Percentiles rank a stretch among this genome's conserved stretches.
phyloP scores from a whole-genome alignment of 1,284 basidiomycete genomes.

The Quambalaria eucalypti region DNA sequence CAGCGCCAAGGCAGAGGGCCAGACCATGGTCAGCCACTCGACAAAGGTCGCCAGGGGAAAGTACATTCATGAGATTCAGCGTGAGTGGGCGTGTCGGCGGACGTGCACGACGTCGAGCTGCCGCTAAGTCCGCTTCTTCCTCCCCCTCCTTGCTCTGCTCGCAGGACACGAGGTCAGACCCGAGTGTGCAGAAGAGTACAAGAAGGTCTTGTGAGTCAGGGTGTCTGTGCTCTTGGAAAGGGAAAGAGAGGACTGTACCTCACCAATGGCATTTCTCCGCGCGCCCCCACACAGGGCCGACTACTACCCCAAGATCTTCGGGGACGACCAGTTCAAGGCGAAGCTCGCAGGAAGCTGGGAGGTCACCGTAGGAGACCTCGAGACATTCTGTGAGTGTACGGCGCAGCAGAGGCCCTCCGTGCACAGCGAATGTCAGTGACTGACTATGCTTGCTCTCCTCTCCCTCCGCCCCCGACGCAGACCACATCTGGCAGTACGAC shows the following conservation, averaged over 20 bases:
- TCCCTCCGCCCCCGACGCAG: conserved; percentile 1
- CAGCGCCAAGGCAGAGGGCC: conserved; percentile 23
- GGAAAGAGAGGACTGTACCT: background rate
- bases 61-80: conserved; percentile 42
- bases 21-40: conserved; percentile 21
- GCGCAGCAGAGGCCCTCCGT: background rate
- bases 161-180: conserved; percentile 28
- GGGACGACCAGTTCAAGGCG: conserved; percentile 10
- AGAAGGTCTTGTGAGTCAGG: conserved; percentile 15
- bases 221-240: too few species aligned
- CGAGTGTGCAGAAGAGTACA: conserved; percentile 28
- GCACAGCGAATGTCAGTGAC: background rate
- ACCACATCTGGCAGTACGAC: conserved; percentile 44
- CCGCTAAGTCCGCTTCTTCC: background rate
- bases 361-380: conserved; percentile 38
- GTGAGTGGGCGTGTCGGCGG: conserved; percentile 5
- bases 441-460: background rate
- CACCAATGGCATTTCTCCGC: background rate
- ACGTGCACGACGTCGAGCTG: too few species aligned
- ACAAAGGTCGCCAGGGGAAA: conserved; percentile 30
- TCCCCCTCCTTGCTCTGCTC: background rate
- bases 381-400: conserved; percentile 30
- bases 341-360: conserved; percentile 36
- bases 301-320: conserved; percentile 27
- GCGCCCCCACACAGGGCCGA: conserved; percentile 4